Evolutionary conservation across 768 basidiomycete genomes (phyloP), one percentile per base, ranked within the genome.

Genomic region (Lactarius tabidus): DNA sequence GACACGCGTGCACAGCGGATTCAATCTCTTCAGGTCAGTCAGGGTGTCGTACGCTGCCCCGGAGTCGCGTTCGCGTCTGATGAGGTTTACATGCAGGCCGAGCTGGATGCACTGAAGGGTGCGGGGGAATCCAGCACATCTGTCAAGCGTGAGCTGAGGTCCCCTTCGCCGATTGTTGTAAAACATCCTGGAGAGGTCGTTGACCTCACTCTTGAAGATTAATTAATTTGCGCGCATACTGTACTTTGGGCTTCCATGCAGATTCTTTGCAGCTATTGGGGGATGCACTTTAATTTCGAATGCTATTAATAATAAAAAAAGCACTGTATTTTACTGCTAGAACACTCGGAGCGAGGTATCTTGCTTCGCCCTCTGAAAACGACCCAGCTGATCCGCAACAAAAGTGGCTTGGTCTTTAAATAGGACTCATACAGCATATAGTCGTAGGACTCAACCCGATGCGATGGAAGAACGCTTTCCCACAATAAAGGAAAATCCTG

Each of bases 151-250:
- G 65, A 62, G 20, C 20, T 23, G 39, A 62, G 57, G 26, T 66
- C 65, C 6, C 65, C 60, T 2, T 58, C 60, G 8, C 33, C 33
- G 33, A 57, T 57, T 15, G 55, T 61, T 8, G 36, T 65, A 6
- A 38, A 35, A 23, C 18, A 39, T 23, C n/a, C 45, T 7, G 59
- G 64, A 10, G 64, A 51, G 52, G 52, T 62, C 0, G 2, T 65
- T 28, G 64, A 65, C 20, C 64, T 61, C 36, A 65, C 64, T 28
- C 59, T 65, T 4, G 64, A 61, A 4, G 64, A 61, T 10, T 65
- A 38, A 65, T 39, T 35, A 54, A 23, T 35, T 28, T 23, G 3
- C 4, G 33, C 33, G 33, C 33, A 33, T 33, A 33, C 33, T 33
- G 8, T 33, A 8, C 33, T 33, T 33, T 33, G 33, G 33, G 8